Evolutionary conservation across 1,139 yeast species (phyloP).

Genomic region (Sugiyamaella xylanicola): DNA sequence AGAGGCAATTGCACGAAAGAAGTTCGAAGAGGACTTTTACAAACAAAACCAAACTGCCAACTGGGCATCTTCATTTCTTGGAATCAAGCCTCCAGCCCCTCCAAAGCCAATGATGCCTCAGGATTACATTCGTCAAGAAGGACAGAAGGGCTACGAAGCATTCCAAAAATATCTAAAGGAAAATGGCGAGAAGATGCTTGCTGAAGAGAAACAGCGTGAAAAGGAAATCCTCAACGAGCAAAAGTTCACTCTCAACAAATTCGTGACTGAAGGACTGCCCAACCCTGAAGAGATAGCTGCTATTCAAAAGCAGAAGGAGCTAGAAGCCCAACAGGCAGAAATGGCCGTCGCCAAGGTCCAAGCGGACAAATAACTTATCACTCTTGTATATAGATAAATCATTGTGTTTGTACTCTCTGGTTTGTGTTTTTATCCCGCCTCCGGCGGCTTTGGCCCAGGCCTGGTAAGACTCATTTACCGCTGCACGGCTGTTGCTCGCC

Average conservation of each 20-base stretch:
- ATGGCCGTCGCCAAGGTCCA: slow-evolving; percentile 22
- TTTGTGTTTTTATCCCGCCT: not conserved
- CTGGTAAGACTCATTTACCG: too few relatives aligned
- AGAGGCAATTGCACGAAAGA: slow-evolving; percentile 70
- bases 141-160: slow-evolving; percentile 83
- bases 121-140: slow-evolving; percentile 88
- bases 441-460: slow-evolving; percentile 1
- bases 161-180: slow-evolving; percentile 83
- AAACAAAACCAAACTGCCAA: slow-evolving; percentile 46
- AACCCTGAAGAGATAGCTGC: slow-evolving; percentile 82
- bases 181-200: slow-evolving; percentile 83
- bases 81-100: slow-evolving; percentile 56
- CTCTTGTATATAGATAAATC: slow-evolving; percentile 6
- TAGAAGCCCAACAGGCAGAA: slow-evolving; percentile 40
- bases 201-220: slow-evolving; percentile 76
- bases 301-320: slow-evolving; percentile 55
- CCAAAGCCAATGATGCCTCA: slow-evolving; percentile 82
- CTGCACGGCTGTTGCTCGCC: not conserved
- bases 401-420: not conserved
- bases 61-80: slow-evolving; percentile 64
- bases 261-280: slow-evolving; percentile 84
- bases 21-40: slow-evolving; percentile 69
- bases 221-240: slow-evolving; percentile 80
- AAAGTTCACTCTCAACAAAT: slow-evolving; percentile 75
- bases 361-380: slow-evolving; percentile 19